Evolutionary conservation across 352 stramenopile species (phyloP), one percentile per base, ranked within the genome.

Genomic region (Pythium rishiriense): DNA sequence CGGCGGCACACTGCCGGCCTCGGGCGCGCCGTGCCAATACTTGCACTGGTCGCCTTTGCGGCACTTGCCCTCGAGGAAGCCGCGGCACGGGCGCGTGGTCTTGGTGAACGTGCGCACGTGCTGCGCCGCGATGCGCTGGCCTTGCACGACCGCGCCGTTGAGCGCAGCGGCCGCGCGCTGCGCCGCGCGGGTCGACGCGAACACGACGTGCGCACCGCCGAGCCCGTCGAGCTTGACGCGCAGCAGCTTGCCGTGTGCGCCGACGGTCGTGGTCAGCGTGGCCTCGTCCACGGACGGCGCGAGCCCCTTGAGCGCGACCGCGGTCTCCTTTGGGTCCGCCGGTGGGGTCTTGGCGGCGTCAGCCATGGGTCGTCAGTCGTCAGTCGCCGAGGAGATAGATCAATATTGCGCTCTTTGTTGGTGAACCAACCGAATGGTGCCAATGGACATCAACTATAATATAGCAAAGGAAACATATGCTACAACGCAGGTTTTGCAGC

Each of bases 1-100:
- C 8, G 50, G 29, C 14, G 31, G 45, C 6, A 7, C 43, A 5
- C 31, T 24, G n/a, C 19, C 50, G 3, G 51, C 19, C 0, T 26
- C 24, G n/a, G 26, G 31, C 43, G 63, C 41, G 22, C 24, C 35
- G 31, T 69, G 62, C 62, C 62, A 69, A 56, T 75, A 89, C 79
- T 93, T 93, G 82, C 84, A 93, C 53, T 72, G 24, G 58, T 88
- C 80, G 28, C 82, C 82, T 47, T 85, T 78, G 56, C 63, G 58
- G 63, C 84, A 93, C 11, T 73, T 81, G 51, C 84, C 84, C n/a
- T 73, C 69, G 61, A 69, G 72, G 63, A 90, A 92, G 8, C 72
- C 59, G 6, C 78, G 76, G 58, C 81, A 91, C 28, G 78, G 76
- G 4, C 66, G 42, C 15, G 54, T 73, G 8, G 75, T 67, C 41